Evolutionary conservation across 805 yeast genomes (phyloP).

Genomic region (Wickerhamiella spandovensis): DNA sequence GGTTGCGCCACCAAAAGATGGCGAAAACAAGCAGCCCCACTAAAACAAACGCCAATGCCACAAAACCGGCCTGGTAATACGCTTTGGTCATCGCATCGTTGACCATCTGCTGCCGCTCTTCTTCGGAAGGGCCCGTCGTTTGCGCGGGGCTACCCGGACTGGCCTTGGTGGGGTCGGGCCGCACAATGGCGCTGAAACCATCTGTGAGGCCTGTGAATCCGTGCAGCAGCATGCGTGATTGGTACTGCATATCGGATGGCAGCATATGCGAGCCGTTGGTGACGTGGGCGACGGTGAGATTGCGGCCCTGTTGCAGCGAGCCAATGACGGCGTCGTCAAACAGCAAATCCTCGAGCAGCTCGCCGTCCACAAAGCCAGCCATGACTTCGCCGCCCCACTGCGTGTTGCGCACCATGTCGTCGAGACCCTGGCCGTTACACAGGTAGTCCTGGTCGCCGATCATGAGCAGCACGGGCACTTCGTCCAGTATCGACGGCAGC

Average conservation of each 20-base stretch:
- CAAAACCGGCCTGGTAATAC: constrained; percentile 27
- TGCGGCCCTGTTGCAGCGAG: constrained; percentile 41
- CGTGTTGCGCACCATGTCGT: constrained; percentile 46
- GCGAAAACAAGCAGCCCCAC: constrained; percentile 14
- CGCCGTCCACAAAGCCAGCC: constrained; percentile 19
- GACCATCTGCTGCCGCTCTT: constrained; percentile 16
- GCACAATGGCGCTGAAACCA: background rate
- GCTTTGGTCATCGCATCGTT: constrained; percentile 26
- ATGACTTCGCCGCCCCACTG: constrained; percentile 45
- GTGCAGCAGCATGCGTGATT: constrained; percentile 59
- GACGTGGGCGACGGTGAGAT: constrained; percentile 63
- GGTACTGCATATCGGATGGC: constrained; percentile 64
- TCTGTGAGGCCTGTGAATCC: constrained; percentile 20
- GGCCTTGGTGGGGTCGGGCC: background rate
- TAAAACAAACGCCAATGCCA: constrained; percentile 26
- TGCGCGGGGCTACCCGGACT: background rate
- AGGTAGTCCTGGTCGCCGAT: constrained; percentile 83
- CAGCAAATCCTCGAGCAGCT: constrained; percentile 31
- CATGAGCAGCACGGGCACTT: constrained; percentile 54
- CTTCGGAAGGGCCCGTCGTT: constrained; percentile 3
- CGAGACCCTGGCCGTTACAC: constrained; percentile 72
- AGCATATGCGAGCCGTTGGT: constrained; percentile 86
- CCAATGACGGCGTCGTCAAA: constrained; percentile 34
- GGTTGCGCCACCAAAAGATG: constrained; percentile 12
- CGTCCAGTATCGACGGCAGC: constrained; percentile 49